These are phyloP conservation scores for Platanthera guangdongensis DNA, from an alignment of 106 monocot genomes.

Conservation along the genomic window DNA sequence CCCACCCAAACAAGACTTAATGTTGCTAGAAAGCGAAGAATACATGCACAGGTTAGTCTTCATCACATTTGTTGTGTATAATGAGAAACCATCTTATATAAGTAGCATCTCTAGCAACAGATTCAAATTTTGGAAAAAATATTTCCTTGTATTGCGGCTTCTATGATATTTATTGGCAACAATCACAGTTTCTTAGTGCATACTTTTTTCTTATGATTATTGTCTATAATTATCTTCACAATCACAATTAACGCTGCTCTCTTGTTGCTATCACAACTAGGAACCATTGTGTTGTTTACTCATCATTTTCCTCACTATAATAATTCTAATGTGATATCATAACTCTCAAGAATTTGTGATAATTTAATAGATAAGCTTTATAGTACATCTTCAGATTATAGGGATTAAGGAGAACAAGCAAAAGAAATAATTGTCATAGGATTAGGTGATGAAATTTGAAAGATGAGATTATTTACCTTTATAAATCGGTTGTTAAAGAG, in stretches of 20 bases:
- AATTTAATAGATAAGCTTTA: neutral
- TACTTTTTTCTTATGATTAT: neutral
- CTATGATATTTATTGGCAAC: neutral
- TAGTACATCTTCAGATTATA: neutral
- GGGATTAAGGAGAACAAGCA: too few relatives aligned
- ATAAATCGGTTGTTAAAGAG: too few relatives aligned
- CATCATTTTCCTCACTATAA: neutral
- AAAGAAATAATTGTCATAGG: too few relatives aligned
- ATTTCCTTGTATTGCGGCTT: neutral
- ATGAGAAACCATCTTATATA: neutral
- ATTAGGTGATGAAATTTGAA: too few relatives aligned
- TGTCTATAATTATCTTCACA: neutral
- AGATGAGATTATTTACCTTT: too few relatives aligned
- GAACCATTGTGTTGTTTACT: neutral
- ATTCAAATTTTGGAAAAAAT: neutral
- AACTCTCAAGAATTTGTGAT: neutral
- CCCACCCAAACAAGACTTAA: conserved; percentile 69
- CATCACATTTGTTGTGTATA: neutral
- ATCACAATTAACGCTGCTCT: neutral
- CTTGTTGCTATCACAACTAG: neutral
- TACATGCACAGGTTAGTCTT: conserved; percentile 78
- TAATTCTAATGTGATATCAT: neutral
- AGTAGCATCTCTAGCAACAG: neutral
- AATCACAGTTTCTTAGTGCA: neutral
- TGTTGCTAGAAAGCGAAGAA: conserved; percentile 74